Conservation (phyloP, 1,284 basidiomycete species). For the Naganishia sp. region DNA sequence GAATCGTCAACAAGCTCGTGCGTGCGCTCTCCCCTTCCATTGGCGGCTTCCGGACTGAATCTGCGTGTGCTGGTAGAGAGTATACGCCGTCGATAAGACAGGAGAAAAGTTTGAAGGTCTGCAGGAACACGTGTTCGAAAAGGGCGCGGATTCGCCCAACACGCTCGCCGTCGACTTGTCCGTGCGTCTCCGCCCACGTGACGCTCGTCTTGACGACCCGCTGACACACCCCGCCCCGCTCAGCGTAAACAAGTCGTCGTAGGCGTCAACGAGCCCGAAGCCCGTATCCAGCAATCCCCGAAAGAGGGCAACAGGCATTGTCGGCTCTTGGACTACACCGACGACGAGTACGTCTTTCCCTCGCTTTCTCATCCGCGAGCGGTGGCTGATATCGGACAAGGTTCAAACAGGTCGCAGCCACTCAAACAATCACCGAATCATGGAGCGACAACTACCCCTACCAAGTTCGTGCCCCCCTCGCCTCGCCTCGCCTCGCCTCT, state of each 20-base stretch:
- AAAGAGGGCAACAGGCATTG: slow-evolving; percentile 77
- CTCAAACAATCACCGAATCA: slow-evolving; percentile 63
- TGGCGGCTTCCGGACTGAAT: neutral
- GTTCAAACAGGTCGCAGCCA: slow-evolving; percentile 60
- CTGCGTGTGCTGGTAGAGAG: slow-evolving; percentile 10
- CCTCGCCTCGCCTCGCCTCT: neutral
- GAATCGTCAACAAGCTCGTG: slow-evolving; percentile 90
- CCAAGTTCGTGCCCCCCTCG: slow-evolving; percentile 61
- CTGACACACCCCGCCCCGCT: neutral
- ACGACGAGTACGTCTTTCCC: slow-evolving; percentile 60
- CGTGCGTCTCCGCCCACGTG: slow-evolving; percentile 54
- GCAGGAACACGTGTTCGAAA: slow-evolving; percentile 71
- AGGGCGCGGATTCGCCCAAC: slow-evolving; percentile 88
- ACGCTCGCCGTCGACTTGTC: slow-evolving; percentile 73
- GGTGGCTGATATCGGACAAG: slow-evolving; percentile 55
- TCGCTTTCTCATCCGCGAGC: slow-evolving; percentile 10
- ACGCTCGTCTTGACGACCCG: slow-evolving; percentile 5
- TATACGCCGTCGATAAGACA: slow-evolving; percentile 66
- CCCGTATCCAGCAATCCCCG: slow-evolving; percentile 57
- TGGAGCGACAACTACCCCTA: slow-evolving; percentile 80
- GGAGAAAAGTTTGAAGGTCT: slow-evolving; percentile 64
- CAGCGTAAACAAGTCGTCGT: slow-evolving; percentile 66
- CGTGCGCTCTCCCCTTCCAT: slow-evolving; percentile 44
- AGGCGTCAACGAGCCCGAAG: slow-evolving; percentile 76
- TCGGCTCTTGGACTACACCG: slow-evolving; percentile 65